Base-by-base conservation (phyloP, 208 protist species). In the Crithidia acanthocephali region DNA sequence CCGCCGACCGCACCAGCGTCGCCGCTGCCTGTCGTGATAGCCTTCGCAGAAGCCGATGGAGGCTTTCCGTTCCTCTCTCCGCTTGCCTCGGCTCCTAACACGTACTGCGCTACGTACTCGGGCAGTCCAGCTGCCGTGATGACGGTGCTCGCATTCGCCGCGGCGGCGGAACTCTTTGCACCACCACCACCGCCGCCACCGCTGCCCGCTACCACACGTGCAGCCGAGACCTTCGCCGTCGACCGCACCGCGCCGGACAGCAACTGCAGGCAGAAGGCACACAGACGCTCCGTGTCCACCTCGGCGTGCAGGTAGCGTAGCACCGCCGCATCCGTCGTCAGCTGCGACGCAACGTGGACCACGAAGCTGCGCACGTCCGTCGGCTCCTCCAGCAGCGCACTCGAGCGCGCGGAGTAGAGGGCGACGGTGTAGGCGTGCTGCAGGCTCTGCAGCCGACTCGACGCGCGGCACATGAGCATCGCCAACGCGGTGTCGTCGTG, bases 281-380 rank as follows among this genome's bases (percentile, higher is more conserved):
- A 71, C 37, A 95, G 72, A 25, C 83, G 79, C 15, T 63, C 33
- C 8, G 86, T 64, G 60, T 96, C 88, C 4, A 92, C 83, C 68
- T 96, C 91, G 1, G 57, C 66, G 48, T 79, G 63, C 9, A 90
- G 70, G 61, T 86, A 86, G 48, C 75, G 73, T 50, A 90, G 82
- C 44, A 96, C 76, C 22, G 85, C 79, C 0, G 70, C 66, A 42
- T 87, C 65, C 16, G 79, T 79, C 15, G 72, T 88, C 23, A 96
- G 68, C 72, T 96, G 91, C 33, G 74, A 71, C 45, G 91, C 72
- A 32, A 94, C 68, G 55, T 82, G 70, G 25, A 85, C 75, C 40
- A 96, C 79, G 18, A 90, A 78, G 42, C 79, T 76, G 33, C 86
- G 86, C 16, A 93, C 56, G 47, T 94, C 91, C 2, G 69, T 84